Percentiles rank a stretch among this genome's conserved stretches.
These are phyloP conservation scores for Firmiana major DNA, from an alignment of 345 rosid genomes.

Conservation along the genomic window DNA sequence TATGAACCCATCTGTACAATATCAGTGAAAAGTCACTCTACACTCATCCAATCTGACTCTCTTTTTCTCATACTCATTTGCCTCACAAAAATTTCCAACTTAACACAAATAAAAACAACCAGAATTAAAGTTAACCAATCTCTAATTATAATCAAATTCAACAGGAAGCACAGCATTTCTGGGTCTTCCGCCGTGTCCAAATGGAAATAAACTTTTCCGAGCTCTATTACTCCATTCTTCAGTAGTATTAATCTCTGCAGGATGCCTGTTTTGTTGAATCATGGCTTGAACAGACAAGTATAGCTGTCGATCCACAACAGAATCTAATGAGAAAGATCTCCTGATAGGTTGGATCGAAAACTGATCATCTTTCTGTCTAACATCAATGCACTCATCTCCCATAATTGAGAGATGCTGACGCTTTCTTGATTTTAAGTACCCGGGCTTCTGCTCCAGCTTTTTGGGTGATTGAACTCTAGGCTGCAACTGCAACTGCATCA, in stretches of 20 bases:
- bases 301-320: constrained; percentile 49
- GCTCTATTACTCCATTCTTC: constrained; percentile 33
- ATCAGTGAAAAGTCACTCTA: constrained; percentile 2
- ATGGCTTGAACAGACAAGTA: constrained; percentile 42
- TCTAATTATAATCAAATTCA: constrained; percentile 26
- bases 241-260: constrained; percentile 12
- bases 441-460: constrained; percentile 25
- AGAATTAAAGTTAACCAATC: constrained; percentile 11
- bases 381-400: constrained; percentile 61
- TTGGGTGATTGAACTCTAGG: constrained; percentile 22
- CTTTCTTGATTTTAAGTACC: constrained; percentile 25
- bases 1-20: not conserved
- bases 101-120: not conserved
- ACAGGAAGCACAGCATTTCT: constrained; percentile 37
- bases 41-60: not conserved
- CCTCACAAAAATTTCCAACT: not conserved
- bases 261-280: constrained; percentile 30
- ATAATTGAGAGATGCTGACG: constrained; percentile 32
- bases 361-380: constrained; percentile 43
- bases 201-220: constrained; percentile 28
- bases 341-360: constrained; percentile 47
- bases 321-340: constrained; percentile 66
- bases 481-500: constrained; percentile 5
- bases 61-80: not conserved
- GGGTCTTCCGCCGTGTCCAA: constrained; percentile 31